Evolutionary conservation across 768 basidiomycete genomes (phyloP).

Genomic region (Hortiboletus campestris): DNA sequence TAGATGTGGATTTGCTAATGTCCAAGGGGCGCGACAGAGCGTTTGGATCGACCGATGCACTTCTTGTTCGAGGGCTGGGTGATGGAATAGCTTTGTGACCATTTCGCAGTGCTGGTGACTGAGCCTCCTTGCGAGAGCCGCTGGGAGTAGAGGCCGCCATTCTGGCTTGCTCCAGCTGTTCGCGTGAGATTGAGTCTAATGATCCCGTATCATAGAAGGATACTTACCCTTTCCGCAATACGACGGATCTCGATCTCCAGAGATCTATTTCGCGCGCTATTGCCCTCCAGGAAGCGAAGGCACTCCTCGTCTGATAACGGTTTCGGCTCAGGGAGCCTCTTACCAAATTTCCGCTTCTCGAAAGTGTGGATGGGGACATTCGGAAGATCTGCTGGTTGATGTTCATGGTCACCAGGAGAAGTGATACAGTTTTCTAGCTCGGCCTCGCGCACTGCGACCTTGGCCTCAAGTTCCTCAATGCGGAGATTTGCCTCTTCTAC

Average conservation of each 20-base stretch:
- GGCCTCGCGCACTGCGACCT: slow-evolving; percentile 55
- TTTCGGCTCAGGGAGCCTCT: slow-evolving; percentile 14
- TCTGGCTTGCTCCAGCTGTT: slow-evolving; percentile 25
- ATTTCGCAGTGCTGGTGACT: neutral
- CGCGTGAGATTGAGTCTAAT: neutral
- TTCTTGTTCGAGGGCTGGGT: slow-evolving; percentile 17
- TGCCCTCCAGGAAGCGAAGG: slow-evolving; percentile 38
- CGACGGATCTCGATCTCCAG: slow-evolving; percentile 45
- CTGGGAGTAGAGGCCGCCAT: neutral
- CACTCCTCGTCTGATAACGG: slow-evolving; percentile 39
- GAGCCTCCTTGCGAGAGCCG: neutral
- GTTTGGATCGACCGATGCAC: slow-evolving; percentile 22
- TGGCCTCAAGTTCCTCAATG: slow-evolving; percentile 47
- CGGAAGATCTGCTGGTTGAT: neutral
- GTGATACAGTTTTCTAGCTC: slow-evolving; percentile 44
- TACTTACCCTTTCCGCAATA: slow-evolving; percentile 36
- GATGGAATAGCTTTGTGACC: neutral
- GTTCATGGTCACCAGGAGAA: slow-evolving; percentile 1
- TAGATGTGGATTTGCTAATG: neutral
- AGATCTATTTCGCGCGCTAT: slow-evolving; percentile 39
- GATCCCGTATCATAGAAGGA: neutral
- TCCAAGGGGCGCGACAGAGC: slow-evolving; percentile 6
- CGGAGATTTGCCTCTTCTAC: slow-evolving; percentile 40
- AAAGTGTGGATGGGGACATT: neutral
- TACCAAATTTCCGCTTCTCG: neutral